phyloP scores from a whole-genome alignment of 2,329 filamentous ascomycete genomes.

The Pestalotiopsis sp. region DNA sequence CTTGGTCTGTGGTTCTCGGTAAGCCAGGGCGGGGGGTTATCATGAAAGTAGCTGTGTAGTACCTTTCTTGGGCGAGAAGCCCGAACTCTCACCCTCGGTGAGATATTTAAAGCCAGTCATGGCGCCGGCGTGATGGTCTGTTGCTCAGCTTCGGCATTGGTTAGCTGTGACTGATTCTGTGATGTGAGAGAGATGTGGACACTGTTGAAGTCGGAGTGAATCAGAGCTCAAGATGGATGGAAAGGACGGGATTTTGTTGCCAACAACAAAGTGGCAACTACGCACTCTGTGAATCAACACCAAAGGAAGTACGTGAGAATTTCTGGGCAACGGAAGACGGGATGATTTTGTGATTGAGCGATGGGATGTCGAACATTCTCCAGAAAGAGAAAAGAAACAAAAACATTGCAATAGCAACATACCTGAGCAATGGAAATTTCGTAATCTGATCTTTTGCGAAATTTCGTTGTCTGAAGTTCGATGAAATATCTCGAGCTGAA shows the following conservation, averaged over 20 bases:
- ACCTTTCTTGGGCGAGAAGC: not conserved
- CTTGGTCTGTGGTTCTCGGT: not conserved
- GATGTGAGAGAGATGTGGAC: too few species aligned
- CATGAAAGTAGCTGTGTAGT: not conserved
- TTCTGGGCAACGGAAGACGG: not conserved
- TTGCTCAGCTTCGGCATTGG: not conserved
- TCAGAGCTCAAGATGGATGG: not conserved
- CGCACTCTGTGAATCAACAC: not conserved
- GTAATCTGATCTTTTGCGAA: too few species aligned
- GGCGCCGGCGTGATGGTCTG: not conserved
- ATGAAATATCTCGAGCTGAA: too few species aligned
- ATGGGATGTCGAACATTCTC: too few species aligned
- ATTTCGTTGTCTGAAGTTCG: too few species aligned
- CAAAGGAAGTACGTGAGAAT: not conserved
- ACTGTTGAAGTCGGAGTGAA: not conserved
- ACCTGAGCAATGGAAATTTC: too few species aligned
- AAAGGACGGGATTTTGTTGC: not conserved
- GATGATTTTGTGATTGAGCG: too few species aligned
- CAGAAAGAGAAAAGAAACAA: too few species aligned
- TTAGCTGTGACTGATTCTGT: not conserved
- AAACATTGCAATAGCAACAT: too few species aligned
- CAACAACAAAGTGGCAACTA: not conserved
- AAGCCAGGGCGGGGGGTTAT: too few species aligned
- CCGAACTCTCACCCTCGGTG: not conserved
- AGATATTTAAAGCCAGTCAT: constrained; percentile 5